Base-by-base conservation (phyloP, 495 filamentous ascomycete species). In the Aspergillus carlsbadensis region DNA sequence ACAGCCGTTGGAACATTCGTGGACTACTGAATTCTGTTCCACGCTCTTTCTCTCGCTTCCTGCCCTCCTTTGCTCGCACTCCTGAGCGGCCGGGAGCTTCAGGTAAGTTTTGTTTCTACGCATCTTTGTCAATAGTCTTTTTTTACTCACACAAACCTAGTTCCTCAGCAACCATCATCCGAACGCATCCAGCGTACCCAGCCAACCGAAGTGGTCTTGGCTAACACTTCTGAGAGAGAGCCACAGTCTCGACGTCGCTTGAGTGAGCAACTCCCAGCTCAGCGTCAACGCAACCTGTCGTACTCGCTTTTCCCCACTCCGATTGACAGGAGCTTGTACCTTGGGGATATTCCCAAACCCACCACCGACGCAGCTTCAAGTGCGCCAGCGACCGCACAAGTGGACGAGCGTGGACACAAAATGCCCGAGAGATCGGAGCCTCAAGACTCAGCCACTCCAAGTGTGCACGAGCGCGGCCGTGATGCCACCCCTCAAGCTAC, bases 1-100 rank as follows among this genome's bases (percentile, higher is more conserved):
- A 41, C 10, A 51, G 57, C n/a, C 37, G 62, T 11, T 68, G 65
- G 65, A 64, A 63, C 10, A 54, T 68, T 45, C 56, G 65, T 47
- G 62, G 65, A 17, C 31, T 68, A 17, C 29, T 68, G 15, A 59
- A 46, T 36, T 68, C 65, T 44, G 65, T 68, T 10, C 65, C 65
- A 54, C 62, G 65, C n/a, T 56, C 60, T 1, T 57, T 66, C 15
- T 65, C 62, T 29, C 62, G 65, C 13, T 40, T 65, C 2, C 22
- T 67, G 2, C 61, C 61, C 0, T 8, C 42, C 20, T 60, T 67
- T 37, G 53, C 57, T 13, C 57, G 65, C n/a, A 55, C 46, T 40
- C 52, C 59, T 42, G 55, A 46, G 24, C 53, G 21, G 13, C 6
- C 45, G 22, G 58, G 62, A 57, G 43, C 1, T 21, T 15, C 36